A percentile compares a stretch with the other conserved stretches of the same genome.
Conservation (phyloP, 1,284 basidiomycete species). For the Leccinum solheimii region DNA sequence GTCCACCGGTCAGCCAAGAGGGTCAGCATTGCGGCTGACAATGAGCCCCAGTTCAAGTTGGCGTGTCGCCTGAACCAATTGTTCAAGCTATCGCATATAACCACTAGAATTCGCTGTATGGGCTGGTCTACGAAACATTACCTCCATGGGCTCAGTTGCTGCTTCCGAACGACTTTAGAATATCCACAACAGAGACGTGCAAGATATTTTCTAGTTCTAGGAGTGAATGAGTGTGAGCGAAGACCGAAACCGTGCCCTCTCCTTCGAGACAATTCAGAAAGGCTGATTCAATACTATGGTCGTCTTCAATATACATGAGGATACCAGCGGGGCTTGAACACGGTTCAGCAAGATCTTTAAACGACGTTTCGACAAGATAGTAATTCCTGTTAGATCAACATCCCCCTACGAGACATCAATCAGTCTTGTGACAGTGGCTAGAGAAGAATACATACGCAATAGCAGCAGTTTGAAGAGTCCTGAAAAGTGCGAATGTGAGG, state of each 20-base stretch:
- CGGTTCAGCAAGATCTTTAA: background rate
- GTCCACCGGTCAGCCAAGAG: conserved; percentile 22
- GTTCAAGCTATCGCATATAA: background rate
- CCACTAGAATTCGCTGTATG: background rate
- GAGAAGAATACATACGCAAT: conserved; percentile 54
- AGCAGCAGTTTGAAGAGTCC: conserved; percentile 68
- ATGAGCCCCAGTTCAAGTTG: background rate
- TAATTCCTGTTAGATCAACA: conserved; percentile 42
- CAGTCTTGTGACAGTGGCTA: conserved; percentile 6
- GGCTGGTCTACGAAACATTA: background rate
- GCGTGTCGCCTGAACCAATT: background rate
- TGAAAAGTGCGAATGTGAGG: conserved; percentile 13
- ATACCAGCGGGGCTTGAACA: background rate
- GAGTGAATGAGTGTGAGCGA: background rate
- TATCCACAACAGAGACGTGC: background rate
- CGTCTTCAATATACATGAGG: background rate
- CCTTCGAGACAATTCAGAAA: background rate
- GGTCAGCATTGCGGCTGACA: conserved; percentile 23
- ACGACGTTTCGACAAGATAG: background rate
- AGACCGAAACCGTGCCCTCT: background rate
- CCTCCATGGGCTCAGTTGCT: background rate
- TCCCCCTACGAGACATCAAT: conserved; percentile 41
- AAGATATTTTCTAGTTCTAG: background rate
- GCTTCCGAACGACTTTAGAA: background rate
- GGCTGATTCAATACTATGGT: background rate